Percentiles rank a stretch among this genome's conserved stretches.
Conservation (phyloP, 1,284 basidiomycete genomes). For the Cystobasidiaceae sp. region DNA sequence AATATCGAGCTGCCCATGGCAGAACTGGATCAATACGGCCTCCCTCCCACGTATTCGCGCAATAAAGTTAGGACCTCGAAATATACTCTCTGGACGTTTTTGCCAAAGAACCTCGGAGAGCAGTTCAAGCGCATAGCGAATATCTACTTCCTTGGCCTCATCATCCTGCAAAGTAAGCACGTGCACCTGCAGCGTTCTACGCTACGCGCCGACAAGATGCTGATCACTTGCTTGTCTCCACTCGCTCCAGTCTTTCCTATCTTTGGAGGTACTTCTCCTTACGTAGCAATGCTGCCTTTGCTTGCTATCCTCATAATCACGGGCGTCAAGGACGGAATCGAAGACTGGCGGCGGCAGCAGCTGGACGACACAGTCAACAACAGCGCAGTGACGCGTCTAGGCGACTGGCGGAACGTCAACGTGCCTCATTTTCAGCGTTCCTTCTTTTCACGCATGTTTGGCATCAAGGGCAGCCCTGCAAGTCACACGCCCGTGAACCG, state of each 20-base stretch:
- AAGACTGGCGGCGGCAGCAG: constrained; percentile 80
- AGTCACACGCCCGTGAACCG: constrained; percentile 25
- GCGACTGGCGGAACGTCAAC: constrained; percentile 84
- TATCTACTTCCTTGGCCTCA: constrained; percentile 80
- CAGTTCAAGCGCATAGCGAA: constrained; percentile 89
- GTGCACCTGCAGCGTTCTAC: no score
- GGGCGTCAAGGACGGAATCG: constrained; percentile 88
- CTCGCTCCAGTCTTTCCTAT: constrained; percentile 66
- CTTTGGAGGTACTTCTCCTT: constrained; percentile 80
- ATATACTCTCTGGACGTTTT: constrained; percentile 83
- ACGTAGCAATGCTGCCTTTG: constrained; percentile 79
- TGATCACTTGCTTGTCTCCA: background rate
- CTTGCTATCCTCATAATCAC: constrained; percentile 82
- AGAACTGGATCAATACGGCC: constrained; percentile 65
- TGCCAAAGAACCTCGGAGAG: constrained; percentile 89
- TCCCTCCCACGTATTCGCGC: constrained; percentile 73
- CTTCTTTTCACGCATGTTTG: constrained; percentile 65
- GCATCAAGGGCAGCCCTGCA: constrained; percentile 23
- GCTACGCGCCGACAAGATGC: background rate
- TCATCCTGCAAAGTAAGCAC: constrained; percentile 72
- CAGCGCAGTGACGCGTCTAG: constrained; percentile 77
- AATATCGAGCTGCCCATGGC: constrained; percentile 62
- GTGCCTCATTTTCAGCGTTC: constrained; percentile 69
- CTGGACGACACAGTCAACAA: constrained; percentile 91
- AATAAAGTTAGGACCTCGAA: constrained; percentile 96